Evolutionary conservation across 805 yeast genomes (phyloP).

Genomic region (Saturnispora hagleri): DNA sequence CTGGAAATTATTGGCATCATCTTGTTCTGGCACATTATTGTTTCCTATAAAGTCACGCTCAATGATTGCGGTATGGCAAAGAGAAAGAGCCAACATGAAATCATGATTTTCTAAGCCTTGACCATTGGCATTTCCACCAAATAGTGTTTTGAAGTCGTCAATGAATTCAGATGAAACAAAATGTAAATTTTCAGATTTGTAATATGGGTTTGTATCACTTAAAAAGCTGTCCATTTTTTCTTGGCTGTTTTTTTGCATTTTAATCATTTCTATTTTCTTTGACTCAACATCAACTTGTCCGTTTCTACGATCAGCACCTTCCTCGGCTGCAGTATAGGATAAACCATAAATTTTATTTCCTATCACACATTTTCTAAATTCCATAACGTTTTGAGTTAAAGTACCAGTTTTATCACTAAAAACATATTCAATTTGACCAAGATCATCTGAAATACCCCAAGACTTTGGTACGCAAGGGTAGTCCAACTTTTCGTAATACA

Average conservation of each 20-base stretch:
- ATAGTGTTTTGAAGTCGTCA: conserved; percentile 33
- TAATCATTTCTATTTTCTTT: conserved; percentile 35
- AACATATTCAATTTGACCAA: conserved; percentile 75
- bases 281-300: conserved; percentile 48
- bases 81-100: conserved; percentile 57
- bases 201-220: conserved; percentile 28
- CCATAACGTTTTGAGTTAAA: conserved; percentile 76
- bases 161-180: conserved; percentile 55
- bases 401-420: conserved; percentile 84
- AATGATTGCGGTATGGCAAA: conserved; percentile 63
- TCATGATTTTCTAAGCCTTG: conserved; percentile 43
- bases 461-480: conserved; percentile 74
- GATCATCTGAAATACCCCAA: conserved; percentile 77
- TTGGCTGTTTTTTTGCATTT: conserved; percentile 34
- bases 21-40: conserved; percentile 17
- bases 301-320: conserved; percentile 57
- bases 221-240: conserved; percentile 40
- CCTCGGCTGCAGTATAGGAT: conserved; percentile 72
- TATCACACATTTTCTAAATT: conserved; percentile 67
- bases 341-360: conserved; percentile 60
- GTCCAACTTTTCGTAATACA: conserved; percentile 62
- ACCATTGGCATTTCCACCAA: conserved; percentile 20
- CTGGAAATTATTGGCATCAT: conserved; percentile 30
- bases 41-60: conserved; percentile 18
- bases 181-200: conserved; percentile 42